Evolutionary conservation across 306 rosid species (phyloP).

Genomic region (Herpetospermum pedunculosum): DNA sequence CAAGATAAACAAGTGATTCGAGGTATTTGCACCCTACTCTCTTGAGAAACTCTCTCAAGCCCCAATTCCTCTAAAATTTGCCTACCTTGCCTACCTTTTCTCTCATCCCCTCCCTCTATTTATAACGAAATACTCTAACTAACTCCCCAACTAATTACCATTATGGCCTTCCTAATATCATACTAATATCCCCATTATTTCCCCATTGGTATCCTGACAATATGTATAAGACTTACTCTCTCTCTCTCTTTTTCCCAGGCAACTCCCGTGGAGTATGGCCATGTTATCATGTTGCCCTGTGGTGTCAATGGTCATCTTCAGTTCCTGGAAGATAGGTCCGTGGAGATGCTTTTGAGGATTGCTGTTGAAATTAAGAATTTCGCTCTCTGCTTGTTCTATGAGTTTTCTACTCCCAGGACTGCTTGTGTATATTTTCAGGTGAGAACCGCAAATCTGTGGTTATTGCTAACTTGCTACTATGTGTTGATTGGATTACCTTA

Average conservation of each 20-base stretch:
- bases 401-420: slow-evolving; percentile 13
- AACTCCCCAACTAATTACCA: too few species aligned
- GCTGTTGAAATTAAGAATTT: slow-evolving; percentile 28
- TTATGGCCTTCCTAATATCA: too few species aligned
- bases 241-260: slow-evolving; percentile 7
- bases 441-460: neutral
- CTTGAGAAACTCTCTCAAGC: too few species aligned
- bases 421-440: slow-evolving; percentile 29
- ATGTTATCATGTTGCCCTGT: slow-evolving; percentile 25
- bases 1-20: too few species aligned
- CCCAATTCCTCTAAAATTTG: too few species aligned
- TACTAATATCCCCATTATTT: too few species aligned
- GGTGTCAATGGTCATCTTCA: slow-evolving; percentile 11
- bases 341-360: slow-evolving; percentile 22
- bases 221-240: neutral
- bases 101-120: too few species aligned
- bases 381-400: slow-evolving; percentile 27
- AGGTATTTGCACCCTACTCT: too few species aligned
- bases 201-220: too few species aligned
- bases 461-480: neutral
- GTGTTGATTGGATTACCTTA: neutral
- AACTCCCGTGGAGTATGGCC: slow-evolving; percentile 32
- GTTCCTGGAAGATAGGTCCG: slow-evolving; percentile 15
- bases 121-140: too few species aligned
- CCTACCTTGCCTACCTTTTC: too few species aligned